These are phyloP conservation scores for Buxus sempervirens DNA, from an alignment of 164 flowering plant genomes.

Conservation along the genomic window DNA sequence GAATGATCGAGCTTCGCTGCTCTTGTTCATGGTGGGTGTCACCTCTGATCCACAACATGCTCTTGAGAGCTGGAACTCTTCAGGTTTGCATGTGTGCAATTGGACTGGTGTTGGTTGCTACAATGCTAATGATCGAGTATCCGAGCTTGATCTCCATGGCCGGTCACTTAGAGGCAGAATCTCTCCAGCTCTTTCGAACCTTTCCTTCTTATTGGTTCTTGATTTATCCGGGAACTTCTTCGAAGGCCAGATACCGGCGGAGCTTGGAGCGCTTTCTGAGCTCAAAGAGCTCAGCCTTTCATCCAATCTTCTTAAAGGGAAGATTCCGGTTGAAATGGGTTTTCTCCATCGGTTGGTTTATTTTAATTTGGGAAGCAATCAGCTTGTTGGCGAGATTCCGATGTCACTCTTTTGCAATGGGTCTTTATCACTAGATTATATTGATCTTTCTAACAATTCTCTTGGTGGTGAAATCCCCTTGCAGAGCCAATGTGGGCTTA, in stretches of 20 bases:
- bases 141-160: constrained; percentile 54
- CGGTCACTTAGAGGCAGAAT: constrained; percentile 56
- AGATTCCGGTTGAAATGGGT: constrained; percentile 57
- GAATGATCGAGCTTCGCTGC: constrained; percentile 46
- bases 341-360: constrained; percentile 43
- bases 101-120: constrained; percentile 75
- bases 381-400: constrained; percentile 53
- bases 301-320: constrained; percentile 56
- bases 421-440: constrained; percentile 47
- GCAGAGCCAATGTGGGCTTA: constrained; percentile 39
- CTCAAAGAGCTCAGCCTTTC: constrained; percentile 64
- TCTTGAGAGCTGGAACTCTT: constrained; percentile 51
- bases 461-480: constrained; percentile 62
- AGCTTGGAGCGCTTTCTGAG: constrained; percentile 42
- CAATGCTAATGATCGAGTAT: constrained; percentile 24
- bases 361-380: constrained; percentile 65
- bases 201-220: constrained; percentile 49
- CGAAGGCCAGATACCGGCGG: constrained; percentile 58
- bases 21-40: constrained; percentile 51
- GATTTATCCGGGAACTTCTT: constrained; percentile 72
- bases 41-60: constrained; percentile 45
- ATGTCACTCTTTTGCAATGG: constrained; percentile 54
- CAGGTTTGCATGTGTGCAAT: constrained; percentile 49
- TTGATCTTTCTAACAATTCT: constrained; percentile 85
- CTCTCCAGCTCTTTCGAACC: constrained; percentile 50